Conservation (phyloP, 179 eudicot species). For the Patellifolia procumbens region DNA sequence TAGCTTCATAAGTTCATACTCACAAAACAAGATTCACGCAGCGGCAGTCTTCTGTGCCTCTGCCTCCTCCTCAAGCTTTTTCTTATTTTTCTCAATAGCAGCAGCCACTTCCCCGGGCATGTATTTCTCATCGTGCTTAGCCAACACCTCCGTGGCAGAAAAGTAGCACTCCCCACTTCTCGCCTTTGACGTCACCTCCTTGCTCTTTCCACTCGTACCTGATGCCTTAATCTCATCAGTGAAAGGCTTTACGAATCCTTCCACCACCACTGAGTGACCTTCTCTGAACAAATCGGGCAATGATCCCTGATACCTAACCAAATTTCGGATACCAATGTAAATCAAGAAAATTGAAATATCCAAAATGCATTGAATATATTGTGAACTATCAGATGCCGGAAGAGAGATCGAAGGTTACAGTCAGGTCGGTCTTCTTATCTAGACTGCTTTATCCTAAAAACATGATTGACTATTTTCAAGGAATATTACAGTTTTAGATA, state of each 20-base stretch:
- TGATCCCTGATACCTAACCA: conserved; percentile 71
- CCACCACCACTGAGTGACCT: conserved; percentile 96
- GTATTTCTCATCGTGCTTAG: conserved; percentile 97
- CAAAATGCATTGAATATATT: not conserved
- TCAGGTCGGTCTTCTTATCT: too few species aligned
- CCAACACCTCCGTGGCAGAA: conserved; percentile 81
- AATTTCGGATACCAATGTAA: not conserved
- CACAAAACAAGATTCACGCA: conserved; percentile 24
- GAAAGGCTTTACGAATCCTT: conserved; percentile 77
- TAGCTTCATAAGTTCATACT: conserved; percentile 31
- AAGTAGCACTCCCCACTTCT: conserved; percentile 70
- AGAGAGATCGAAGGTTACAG: too few species aligned
- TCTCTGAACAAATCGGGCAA: conserved; percentile 92
- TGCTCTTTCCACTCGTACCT: conserved; percentile 33
- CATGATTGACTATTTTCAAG: too few species aligned
- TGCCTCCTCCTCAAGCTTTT: conserved; percentile 52
- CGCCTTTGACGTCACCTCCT: conserved; percentile 63
- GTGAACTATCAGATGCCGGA: not conserved
- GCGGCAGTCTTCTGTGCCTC: conserved; percentile 37
- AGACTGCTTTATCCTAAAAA: too few species aligned
- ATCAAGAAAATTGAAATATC: not conserved
- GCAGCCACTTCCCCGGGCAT: conserved; percentile 92
- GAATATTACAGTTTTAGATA: not conserved
- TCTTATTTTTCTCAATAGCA: conserved; percentile 86
- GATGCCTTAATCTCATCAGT: conserved; percentile 54